A percentile compares a stretch with the other conserved stretches of the same genome.
These are phyloP conservation scores for Oryza brachyantha DNA, from an alignment of 176 grass and related monocot species.

Conservation along the genomic window DNA sequence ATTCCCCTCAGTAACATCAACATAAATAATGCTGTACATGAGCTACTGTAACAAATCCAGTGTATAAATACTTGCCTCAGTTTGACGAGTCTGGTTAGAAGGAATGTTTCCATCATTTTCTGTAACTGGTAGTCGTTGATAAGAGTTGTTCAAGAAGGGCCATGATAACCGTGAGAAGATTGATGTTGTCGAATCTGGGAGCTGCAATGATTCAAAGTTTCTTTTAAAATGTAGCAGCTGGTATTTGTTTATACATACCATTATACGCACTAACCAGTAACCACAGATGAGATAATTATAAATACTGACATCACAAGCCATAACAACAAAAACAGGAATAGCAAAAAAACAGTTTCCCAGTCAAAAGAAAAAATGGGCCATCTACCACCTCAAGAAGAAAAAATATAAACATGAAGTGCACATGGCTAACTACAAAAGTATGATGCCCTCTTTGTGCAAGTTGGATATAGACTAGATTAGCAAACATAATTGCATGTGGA, in stretches of 20 bases:
- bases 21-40: not conserved
- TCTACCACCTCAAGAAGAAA: not conserved
- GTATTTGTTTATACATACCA: not conserved
- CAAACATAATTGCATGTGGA: not conserved
- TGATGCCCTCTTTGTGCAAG: not conserved
- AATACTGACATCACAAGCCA: not conserved
- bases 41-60: not conserved
- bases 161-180: conserved; percentile 48
- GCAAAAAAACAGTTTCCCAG: not conserved
- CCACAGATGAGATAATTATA: not conserved
- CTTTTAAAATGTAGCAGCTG: not conserved
- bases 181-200: conserved; percentile 53
- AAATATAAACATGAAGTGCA: not conserved
- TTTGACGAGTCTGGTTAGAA: conserved; percentile 33
- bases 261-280: not conserved
- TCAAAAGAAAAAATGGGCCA: not conserved
- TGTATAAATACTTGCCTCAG: conserved; percentile 51
- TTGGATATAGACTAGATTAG: not conserved
- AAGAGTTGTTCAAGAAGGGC: conserved; percentile 44
- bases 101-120: conserved; percentile 40
- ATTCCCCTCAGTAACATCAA: not conserved
- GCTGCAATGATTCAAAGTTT: conserved; percentile 43
- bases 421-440: not conserved
- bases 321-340: not conserved
- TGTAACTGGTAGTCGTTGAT: conserved; percentile 53